Percentiles rank a stretch among this genome's conserved stretches.
phyloP scores from a whole-genome alignment of 305 asterid genomes.

The Plantago lanceolata region DNA sequence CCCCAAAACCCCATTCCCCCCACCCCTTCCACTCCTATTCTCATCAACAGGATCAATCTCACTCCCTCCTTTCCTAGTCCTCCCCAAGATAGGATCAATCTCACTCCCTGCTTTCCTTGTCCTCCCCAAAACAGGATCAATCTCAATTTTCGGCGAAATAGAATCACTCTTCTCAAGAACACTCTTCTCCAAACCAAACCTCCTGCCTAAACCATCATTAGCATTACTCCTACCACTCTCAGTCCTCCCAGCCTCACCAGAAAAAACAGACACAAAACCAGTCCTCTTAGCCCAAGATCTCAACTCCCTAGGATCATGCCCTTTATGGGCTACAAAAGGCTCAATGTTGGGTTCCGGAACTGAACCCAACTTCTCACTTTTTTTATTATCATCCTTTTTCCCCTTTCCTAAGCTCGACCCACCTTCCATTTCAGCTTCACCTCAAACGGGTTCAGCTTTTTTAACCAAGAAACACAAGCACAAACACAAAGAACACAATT shows the following conservation, averaged over 20 bases:
- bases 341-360: slow-evolving; percentile 52
- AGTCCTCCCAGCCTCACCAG: slow-evolving; percentile 63
- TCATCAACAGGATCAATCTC: slow-evolving; percentile 59
- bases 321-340: slow-evolving; percentile 66
- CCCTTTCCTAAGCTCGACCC: slow-evolving; percentile 55
- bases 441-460: slow-evolving; percentile 32
- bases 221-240: slow-evolving; percentile 41
- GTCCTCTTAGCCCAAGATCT: slow-evolving; percentile 98
- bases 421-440: slow-evolving; percentile 57
- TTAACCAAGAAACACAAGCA: neutral
- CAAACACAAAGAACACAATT: slow-evolving; percentile 16
- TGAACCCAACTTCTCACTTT: slow-evolving; percentile 46
- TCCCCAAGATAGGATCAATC: slow-evolving; percentile 79
- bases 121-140: slow-evolving; percentile 83
- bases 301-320: slow-evolving; percentile 76
- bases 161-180: slow-evolving; percentile 48
- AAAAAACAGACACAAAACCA: slow-evolving; percentile 69
- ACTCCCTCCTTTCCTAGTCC: slow-evolving; percentile 50
- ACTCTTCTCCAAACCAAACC: slow-evolving; percentile 71
- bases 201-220: slow-evolving; percentile 33
- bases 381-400: slow-evolving; percentile 38
- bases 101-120: slow-evolving; percentile 53
- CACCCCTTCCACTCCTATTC: slow-evolving; percentile 32
- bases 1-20: slow-evolving; percentile 31
- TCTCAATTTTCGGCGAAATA: slow-evolving; percentile 70